These are phyloP conservation scores for Coemansia pectinata DNA, from an alignment of 192 early-diverging fungal species.

Conservation along the genomic window DNA sequence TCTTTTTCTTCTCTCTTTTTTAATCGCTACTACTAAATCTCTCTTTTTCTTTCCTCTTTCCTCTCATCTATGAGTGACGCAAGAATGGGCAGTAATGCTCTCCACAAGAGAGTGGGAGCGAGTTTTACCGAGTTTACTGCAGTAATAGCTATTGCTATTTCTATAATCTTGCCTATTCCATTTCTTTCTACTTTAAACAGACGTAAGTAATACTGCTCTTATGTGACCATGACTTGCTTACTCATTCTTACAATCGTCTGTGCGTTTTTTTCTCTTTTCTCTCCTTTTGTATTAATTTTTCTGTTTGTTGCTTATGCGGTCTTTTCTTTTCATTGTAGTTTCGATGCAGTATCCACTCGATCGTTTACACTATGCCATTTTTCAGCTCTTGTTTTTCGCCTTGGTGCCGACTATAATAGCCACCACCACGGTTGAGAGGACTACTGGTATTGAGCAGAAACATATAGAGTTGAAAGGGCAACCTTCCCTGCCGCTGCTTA, in stretches of 20 bases:
- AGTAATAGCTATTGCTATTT: constrained; percentile 21
- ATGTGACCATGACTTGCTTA: not conserved
- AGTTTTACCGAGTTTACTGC: constrained; percentile 27
- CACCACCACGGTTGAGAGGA: not conserved
- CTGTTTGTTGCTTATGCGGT: constrained; percentile 1
- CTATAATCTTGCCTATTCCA: constrained; percentile 38
- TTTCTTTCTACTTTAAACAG: constrained; percentile 36
- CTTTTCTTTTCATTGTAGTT: constrained; percentile 18
- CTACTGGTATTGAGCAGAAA: not conserved
- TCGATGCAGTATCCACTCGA: constrained; percentile 42
- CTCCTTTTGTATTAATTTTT: not conserved
- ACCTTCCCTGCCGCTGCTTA: not conserved
- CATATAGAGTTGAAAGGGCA: not conserved
- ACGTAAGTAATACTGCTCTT: constrained; percentile 21
- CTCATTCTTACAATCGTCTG: not conserved
- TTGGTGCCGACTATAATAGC: constrained; percentile 13
- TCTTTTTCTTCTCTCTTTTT: constrained; percentile 2
- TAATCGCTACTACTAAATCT: not conserved
- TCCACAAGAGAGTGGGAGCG: not conserved
- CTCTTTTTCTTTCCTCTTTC: not conserved
- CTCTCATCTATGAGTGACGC: constrained; percentile 1
- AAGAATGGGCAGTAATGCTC: not conserved
- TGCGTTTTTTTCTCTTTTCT: not conserved
- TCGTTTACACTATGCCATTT: constrained; percentile 43
- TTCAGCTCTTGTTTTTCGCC: constrained; percentile 39